Evolutionary conservation across 331 rosid genomes (phyloP).

Genomic region (Malus hybrid): DNA sequence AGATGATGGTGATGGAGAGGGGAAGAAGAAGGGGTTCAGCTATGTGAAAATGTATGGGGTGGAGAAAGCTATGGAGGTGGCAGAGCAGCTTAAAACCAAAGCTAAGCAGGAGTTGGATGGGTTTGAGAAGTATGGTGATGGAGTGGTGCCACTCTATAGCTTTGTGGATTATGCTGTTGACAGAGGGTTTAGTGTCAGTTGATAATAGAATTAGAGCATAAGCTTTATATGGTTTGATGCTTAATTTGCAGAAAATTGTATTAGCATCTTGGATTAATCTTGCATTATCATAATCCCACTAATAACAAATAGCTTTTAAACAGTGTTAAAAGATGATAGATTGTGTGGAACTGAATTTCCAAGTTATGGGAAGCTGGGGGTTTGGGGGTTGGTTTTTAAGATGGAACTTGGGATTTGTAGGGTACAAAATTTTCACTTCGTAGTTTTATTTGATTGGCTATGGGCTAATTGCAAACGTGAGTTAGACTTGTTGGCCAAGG

Average conservation of each 20-base stretch:
- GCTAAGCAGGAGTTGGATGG: slow-evolving; percentile 78
- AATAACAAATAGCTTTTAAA: neutral
- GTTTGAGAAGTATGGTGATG: slow-evolving; percentile 68
- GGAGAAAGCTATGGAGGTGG: slow-evolving; percentile 71
- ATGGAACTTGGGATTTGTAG: neutral
- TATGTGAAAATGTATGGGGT: slow-evolving; percentile 65
- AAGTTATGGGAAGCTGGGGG: neutral
- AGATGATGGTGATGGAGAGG: slow-evolving; percentile 3
- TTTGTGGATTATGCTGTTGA: slow-evolving; percentile 90
- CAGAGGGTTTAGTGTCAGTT: slow-evolving; percentile 53
- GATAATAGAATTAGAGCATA: neutral
- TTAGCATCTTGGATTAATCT: neutral
- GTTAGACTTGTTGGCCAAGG: too few species aligned
- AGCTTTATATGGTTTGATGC: neutral
- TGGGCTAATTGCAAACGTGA: neutral
- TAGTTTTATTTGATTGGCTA: too few species aligned
- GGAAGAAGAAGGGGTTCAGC: slow-evolving; percentile 51
- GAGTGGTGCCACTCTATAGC: slow-evolving; percentile 71
- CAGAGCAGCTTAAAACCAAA: slow-evolving; percentile 64
- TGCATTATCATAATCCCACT: neutral
- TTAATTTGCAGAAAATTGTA: neutral
- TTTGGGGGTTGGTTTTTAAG: neutral
- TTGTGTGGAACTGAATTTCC: neutral
- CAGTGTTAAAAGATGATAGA: neutral
- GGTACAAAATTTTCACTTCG: neutral